These are phyloP conservation scores for Larix sibirica DNA, from an alignment of 83 land plant species.

Conservation along the genomic window DNA sequence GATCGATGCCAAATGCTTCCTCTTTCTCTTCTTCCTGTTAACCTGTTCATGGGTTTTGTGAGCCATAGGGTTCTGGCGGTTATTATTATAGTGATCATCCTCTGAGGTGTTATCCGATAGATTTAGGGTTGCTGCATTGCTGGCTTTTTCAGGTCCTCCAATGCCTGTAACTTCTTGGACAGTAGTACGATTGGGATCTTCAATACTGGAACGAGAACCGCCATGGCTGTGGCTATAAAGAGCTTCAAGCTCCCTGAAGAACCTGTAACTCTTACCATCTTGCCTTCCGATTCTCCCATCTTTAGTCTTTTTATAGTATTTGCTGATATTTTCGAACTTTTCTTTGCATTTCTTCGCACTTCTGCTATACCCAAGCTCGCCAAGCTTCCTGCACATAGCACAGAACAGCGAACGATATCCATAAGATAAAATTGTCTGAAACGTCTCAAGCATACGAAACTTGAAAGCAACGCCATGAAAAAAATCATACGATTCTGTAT, in stretches of 20 bases:
- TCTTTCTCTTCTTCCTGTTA: conserved; percentile 32
- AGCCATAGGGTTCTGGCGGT: not conserved
- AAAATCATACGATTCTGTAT: too few species aligned
- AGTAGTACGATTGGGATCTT: not conserved
- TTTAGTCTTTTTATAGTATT: conserved; percentile 83
- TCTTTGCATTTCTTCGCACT: conserved; percentile 90
- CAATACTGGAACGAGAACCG: not conserved
- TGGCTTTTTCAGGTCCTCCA: conserved; percentile 9
- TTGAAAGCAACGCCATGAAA: too few species aligned
- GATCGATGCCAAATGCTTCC: conserved; percentile 33
- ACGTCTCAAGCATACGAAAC: not conserved
- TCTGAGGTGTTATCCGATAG: conserved; percentile 16
- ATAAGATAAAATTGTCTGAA: not conserved
- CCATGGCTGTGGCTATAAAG: conserved; percentile 26
- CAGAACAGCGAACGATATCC: not conserved
- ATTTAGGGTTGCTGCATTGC: not conserved
- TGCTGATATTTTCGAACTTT: conserved; percentile 86
- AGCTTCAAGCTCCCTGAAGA: conserved; percentile 69
- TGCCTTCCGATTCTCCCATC: conserved; percentile 59
- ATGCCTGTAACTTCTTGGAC: conserved; percentile 10
- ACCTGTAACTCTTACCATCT: conserved; percentile 59
- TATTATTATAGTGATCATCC: conserved; percentile 7
- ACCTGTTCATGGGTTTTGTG: not conserved
- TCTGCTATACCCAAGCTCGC: conserved; percentile 64
- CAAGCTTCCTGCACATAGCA: conserved; percentile 54